Evolutionary conservation across 805 yeast species (phyloP), one percentile per base, ranked within the genome.

Genomic region (Monosporozyma aquatica): DNA sequence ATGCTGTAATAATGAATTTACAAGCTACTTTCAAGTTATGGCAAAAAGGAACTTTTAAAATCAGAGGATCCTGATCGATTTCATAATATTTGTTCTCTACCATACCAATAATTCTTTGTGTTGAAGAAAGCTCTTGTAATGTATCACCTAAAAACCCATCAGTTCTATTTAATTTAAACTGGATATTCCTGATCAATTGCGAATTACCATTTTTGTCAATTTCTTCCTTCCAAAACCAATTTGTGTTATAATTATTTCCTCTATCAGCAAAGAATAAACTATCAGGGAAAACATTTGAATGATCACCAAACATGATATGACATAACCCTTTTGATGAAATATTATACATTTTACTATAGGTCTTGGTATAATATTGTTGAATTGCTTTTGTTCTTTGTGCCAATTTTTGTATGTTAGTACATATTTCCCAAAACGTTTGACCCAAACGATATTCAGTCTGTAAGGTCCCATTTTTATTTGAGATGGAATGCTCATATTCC

Each of bases 261-360:
- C 43, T 47, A 25, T 50, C 49, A 15, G 55, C 47, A 11, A 54
- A 32, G 20, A 51, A 44, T 22, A 45, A 37, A 23, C 43, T 20
- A 24, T 47, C 47, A 1, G 55, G 54, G 37, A 76, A 67, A 6
- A 79, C 56, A 0, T 68, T 56, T 0, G 95, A 82, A 38, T 74
- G 70, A 48, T 87, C 92, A 14, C 97, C 98, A 51, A 82, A 75
- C 44, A 90, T 57, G 1, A 79, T 67, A 55, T 86, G 94, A 58
- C 86, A 81, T 24, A 90, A 53, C 0, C 94, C 94, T 51, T 82
- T 85, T 0, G 95, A 80, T 0, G 94, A 82, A 1, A 82, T 55
- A 29, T 72, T 67, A 53, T 72, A 80, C 9, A 58, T 64, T 22
- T 64, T 60, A 6, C 66, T 35, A 4, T 66, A 52, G 1, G 51